phyloP scores from a whole-genome alignment of 116 monocot genomes.

The Iris pallida region DNA sequence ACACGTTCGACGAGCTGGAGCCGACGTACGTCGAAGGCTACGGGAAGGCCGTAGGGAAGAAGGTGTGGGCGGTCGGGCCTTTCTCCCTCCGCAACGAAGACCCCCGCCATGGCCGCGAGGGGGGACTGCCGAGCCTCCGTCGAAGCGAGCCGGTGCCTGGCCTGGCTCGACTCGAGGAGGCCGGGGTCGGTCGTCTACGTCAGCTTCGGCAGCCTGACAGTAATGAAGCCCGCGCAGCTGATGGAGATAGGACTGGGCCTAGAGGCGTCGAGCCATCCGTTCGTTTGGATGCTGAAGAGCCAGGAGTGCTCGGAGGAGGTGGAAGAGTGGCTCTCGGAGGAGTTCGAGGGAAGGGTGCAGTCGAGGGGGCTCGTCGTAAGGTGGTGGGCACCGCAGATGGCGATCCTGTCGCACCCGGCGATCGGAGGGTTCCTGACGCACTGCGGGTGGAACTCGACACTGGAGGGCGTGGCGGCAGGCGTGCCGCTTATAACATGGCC shows the following conservation, averaged over 20 bases:
- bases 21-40: conserved; percentile 1
- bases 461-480: conserved; percentile 18
- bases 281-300: conserved; percentile 24
- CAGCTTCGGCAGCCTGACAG: conserved; percentile 3
- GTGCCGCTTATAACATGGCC: conserved; percentile 39
- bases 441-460: conserved; percentile 45
- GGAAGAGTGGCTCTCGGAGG: background rate
- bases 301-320: background rate
- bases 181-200: conserved; percentile 10
- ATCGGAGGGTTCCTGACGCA: conserved; percentile 39
- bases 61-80: conserved; percentile 14
- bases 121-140: background rate
- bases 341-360: conserved; percentile 9
- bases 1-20: conserved; percentile 19
- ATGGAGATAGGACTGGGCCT: conserved; percentile 10
- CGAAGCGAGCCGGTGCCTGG: background rate
- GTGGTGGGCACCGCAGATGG: conserved; percentile 17
- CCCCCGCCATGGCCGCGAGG: background rate
- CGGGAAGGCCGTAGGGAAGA: background rate
- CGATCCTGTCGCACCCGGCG: conserved; percentile 10
- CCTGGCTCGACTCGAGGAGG: background rate
- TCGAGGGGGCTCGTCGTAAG: conserved; percentile 8
- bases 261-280: conserved; percentile 1
- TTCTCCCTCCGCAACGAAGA: conserved; percentile 5
- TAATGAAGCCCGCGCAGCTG: background rate